Evolutionary conservation across 305 asterid species (phyloP).

Genomic region (Solanum hybrid): DNA sequence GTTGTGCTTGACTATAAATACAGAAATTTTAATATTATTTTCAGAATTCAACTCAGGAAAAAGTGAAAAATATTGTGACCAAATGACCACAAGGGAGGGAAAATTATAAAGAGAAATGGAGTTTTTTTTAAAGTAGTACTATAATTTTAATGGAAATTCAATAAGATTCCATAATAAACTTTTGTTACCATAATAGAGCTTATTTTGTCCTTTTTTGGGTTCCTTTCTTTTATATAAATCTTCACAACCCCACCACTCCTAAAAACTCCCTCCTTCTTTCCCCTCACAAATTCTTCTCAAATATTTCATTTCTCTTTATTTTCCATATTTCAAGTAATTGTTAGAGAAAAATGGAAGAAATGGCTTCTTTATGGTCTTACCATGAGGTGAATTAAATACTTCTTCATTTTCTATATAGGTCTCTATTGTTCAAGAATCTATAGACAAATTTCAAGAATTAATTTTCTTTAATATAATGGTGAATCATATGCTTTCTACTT

Average conservation of each 20-base stretch:
- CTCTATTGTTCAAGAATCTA: not conserved
- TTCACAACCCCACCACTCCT: slow-evolving; percentile 4
- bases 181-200: slow-evolving; percentile 5
- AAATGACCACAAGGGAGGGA: not conserved
- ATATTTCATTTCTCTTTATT: not conserved
- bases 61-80: not conserved
- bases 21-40: not conserved
- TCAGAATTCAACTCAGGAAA: not conserved
- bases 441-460: not conserved
- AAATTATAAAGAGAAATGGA: not conserved
- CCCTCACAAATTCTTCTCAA: not conserved
- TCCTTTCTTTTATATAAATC: slow-evolving; percentile 21
- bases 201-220: not conserved
- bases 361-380: slow-evolving; percentile 51
- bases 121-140: not conserved
- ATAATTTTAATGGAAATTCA: slow-evolving; percentile 20
- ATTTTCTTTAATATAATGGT: not conserved
- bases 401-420: not conserved
- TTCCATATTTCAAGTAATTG: not conserved
- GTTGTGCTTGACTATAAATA: not conserved
- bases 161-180: slow-evolving; percentile 24
- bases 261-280: slow-evolving; percentile 5
- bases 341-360: slow-evolving; percentile 37
- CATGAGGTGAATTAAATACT: slow-evolving; percentile 36
- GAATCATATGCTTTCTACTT: not conserved